These are phyloP conservation scores for Musa balbisiana DNA, from an alignment of 202 grass and related monocot genomes.

Conservation along the genomic window DNA sequence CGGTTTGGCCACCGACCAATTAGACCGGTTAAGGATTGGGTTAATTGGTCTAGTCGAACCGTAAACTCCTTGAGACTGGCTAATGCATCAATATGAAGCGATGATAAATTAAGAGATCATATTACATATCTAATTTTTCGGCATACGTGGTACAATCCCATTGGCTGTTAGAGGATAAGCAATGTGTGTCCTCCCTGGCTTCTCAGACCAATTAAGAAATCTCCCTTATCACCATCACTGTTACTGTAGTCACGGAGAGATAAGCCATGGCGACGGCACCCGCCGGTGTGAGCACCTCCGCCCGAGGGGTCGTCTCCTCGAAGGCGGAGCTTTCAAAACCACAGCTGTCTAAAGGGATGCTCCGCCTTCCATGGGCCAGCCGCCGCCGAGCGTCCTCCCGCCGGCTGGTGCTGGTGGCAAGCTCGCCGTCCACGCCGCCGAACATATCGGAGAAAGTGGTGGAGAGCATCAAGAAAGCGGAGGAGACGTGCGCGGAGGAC, in stretches of 20 bases:
- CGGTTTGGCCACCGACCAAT: too few species aligned
- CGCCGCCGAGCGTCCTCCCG: too few species aligned
- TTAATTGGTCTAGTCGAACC: neutral
- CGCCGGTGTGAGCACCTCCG: neutral
- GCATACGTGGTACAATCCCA: neutral
- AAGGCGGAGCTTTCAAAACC: neutral
- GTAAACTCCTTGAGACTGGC: too few species aligned
- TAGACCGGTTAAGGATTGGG: neutral
- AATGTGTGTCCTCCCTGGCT: neutral
- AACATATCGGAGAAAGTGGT: constrained; percentile 63
- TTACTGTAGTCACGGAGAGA: too few species aligned
- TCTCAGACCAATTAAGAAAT: neutral
- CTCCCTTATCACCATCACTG: neutral
- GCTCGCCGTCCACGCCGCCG: constrained; percentile 48
- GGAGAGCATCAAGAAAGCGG: constrained; percentile 82
- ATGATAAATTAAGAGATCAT: too few species aligned
- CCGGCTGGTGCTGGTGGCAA: constrained; percentile 29
- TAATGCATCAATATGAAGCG: too few species aligned
- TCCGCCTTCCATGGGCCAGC: too few species aligned
- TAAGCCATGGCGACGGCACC: neutral
- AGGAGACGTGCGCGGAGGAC: constrained; percentile 54
- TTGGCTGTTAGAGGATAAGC: neutral
- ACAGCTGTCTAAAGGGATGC: too few species aligned
- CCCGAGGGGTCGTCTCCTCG: neutral
- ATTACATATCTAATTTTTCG: too few species aligned